Conservation (phyloP, 2,329 filamentous ascomycete species). For the Neofusicoccum ribis region DNA sequence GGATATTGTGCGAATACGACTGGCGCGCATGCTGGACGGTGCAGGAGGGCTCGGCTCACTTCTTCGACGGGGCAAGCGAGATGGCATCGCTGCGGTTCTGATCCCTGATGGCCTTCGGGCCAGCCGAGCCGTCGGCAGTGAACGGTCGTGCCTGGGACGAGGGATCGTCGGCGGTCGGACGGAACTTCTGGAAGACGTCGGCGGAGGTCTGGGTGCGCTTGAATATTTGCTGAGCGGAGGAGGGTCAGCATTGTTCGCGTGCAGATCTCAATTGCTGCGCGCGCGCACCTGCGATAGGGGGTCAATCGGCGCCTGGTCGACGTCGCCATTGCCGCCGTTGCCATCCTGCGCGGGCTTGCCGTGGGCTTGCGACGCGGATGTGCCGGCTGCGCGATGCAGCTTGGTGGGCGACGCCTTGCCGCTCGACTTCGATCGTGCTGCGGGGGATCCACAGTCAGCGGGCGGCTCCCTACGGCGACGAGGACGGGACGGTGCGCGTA, state of each 20-base stretch:
- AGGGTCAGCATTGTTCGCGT: neutral
- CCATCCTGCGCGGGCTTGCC: neutral
- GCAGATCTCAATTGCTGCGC: conserved; percentile 18
- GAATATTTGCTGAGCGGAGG: conserved; percentile 52
- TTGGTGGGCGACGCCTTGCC: conserved; percentile 13
- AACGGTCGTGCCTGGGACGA: conserved; percentile 30
- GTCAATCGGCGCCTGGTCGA: conserved; percentile 55
- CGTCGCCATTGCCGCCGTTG: neutral
- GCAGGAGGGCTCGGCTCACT: conserved; percentile 31
- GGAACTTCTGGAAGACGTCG: conserved; percentile 58
- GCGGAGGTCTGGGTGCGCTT: conserved; percentile 66
- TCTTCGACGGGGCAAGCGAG: conserved; percentile 22
- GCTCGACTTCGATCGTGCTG: conserved; percentile 15
- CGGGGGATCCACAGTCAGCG: neutral
- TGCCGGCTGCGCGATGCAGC: neutral
- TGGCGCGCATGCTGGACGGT: conserved; percentile 1
- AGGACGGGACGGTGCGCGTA: neutral
- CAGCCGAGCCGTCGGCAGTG: conserved; percentile 54
- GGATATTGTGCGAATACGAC: conserved; percentile 1
- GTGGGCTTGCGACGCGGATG: neutral
- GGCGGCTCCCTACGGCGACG: neutral
- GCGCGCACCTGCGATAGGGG: conserved; percentile 65
- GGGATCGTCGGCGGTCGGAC: conserved; percentile 47
- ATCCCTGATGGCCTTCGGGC: conserved; percentile 28
- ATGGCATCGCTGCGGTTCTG: conserved; percentile 2